Percentiles rank a stretch among this genome's conserved stretches.
phyloP scores from a whole-genome alignment of 345 rosid genomes.

The Syzygium grande region DNA sequence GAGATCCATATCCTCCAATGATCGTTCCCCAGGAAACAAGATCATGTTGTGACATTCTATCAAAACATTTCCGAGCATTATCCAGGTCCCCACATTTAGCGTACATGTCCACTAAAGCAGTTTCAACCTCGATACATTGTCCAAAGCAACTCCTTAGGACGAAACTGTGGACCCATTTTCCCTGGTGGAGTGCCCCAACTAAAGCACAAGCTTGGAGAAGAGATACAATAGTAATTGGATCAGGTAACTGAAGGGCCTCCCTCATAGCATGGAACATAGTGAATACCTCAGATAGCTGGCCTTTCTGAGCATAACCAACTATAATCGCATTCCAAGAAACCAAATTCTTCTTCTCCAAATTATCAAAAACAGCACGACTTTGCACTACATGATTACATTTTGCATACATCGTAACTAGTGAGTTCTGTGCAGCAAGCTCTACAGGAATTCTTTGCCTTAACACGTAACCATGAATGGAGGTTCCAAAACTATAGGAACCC shows the following conservation, averaged over 20 bases:
- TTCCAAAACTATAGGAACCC: conserved; percentile 43
- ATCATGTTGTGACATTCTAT: conserved; percentile 37
- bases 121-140: conserved; percentile 36
- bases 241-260: conserved; percentile 28
- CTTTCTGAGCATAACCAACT: conserved; percentile 59
- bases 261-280: conserved; percentile 41
- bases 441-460: conserved; percentile 34
- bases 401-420: conserved; percentile 66
- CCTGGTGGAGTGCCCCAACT: conserved; percentile 39
- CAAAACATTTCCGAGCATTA: conserved; percentile 57
- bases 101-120: conserved; percentile 74
- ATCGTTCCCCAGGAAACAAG: conserved; percentile 60
- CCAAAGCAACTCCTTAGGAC: conserved; percentile 36
- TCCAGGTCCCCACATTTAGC: conserved; percentile 65
- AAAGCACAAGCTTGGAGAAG: conserved; percentile 73
- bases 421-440: conserved; percentile 52
- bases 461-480: conserved; percentile 53
- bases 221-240: conserved; percentile 53
- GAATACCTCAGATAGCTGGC: conserved; percentile 38
- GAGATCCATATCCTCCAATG: conserved; percentile 66
- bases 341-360: conserved; percentile 40
- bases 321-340: conserved; percentile 86
- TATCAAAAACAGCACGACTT: conserved; percentile 43
- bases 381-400: conserved; percentile 44
- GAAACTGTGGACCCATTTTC: conserved; percentile 60